phyloP scores from a whole-genome alignment of 805 yeast genomes.

The Candida ortonii region DNA sequence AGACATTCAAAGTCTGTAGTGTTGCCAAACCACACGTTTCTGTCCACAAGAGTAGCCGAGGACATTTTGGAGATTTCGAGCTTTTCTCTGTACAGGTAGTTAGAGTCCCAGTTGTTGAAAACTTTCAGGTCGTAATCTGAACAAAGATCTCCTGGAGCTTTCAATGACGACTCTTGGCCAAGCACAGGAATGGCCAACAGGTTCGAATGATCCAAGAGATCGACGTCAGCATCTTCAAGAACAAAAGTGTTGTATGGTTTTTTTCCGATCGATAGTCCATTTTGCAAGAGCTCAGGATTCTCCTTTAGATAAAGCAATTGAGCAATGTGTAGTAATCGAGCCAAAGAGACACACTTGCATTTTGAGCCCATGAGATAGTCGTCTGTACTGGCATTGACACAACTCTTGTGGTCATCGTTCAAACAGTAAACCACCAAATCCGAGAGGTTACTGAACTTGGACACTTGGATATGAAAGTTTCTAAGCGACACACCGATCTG shows the following conservation, averaged over 20 bases:
- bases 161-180: conserved; percentile 21
- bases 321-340: conserved; percentile 44
- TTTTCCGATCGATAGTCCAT: conserved; percentile 4
- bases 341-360: conserved; percentile 38
- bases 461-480: conserved; percentile 81
- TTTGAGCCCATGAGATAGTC: conserved; percentile 15
- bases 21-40: conserved; percentile 79
- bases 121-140: conserved; percentile 39
- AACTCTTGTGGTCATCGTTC: conserved; percentile 37
- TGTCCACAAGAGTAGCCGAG: conserved; percentile 57
- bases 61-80: conserved; percentile 85
- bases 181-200: conserved; percentile 31
- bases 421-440: conserved; percentile 78
- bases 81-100: conserved; percentile 68
- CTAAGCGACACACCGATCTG: conserved; percentile 71
- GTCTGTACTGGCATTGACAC: conserved; percentile 12
- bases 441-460: conserved; percentile 71
- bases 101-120: conserved; percentile 63
- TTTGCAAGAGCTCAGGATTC: conserved; percentile 24
- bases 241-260: conserved; percentile 31
- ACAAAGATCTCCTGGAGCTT: conserved; percentile 29
- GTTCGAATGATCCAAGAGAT: conserved; percentile 18
- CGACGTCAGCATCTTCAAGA: conserved; percentile 20
- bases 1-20: conserved; percentile 61
- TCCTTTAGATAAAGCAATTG: conserved; percentile 31